A percentile compares a stretch with the other conserved stretches of the same genome.
Conservation (phyloP, 768 basidiomycete species). For the Dentipellis sp. region DNA sequence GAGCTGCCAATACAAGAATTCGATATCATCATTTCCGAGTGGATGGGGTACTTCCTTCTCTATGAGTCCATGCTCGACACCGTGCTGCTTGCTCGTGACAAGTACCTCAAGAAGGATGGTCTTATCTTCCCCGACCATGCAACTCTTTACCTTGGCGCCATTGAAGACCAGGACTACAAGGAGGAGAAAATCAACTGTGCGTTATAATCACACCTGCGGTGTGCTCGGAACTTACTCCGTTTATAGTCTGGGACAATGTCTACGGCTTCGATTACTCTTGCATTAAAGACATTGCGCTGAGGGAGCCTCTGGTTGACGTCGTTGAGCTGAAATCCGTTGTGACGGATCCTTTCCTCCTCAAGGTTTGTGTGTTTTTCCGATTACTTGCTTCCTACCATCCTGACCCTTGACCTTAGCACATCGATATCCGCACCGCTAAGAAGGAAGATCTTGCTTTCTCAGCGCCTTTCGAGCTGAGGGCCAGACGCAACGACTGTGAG, state of each 20-base stretch:
- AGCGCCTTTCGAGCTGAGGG: constrained; percentile 67
- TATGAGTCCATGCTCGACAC: constrained; percentile 99
- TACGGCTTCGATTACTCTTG: constrained; percentile 99
- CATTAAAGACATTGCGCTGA: constrained; percentile 96
- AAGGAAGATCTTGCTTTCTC: constrained; percentile 93
- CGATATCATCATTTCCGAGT: constrained; percentile 99
- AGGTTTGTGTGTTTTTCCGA: constrained; percentile 36
- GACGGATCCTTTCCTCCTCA: constrained; percentile 84
- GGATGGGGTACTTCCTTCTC: constrained; percentile 99
- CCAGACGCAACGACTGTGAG: constrained; percentile 88
- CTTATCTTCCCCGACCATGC: constrained; percentile 96
- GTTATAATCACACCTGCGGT: constrained; percentile 22
- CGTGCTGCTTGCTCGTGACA: constrained; percentile 92
- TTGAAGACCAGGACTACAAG: constrained; percentile 99
- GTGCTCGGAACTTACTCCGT: constrained; percentile 1
- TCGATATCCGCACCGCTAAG: constrained; percentile 83
- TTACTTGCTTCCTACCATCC: background rate
- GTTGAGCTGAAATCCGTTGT: constrained; percentile 95
- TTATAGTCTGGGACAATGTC: constrained; percentile 95
- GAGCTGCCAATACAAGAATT: constrained; percentile 84
- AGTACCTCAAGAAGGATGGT: constrained; percentile 86
- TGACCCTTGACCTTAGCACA: constrained; percentile 42
- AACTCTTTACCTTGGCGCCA: constrained; percentile 87
- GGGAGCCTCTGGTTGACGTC: constrained; percentile 97
- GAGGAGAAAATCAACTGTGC: constrained; percentile 99